Conservation (phyloP, 164 flowering plant genomes). For the Warburgia ugandensis region DNA sequence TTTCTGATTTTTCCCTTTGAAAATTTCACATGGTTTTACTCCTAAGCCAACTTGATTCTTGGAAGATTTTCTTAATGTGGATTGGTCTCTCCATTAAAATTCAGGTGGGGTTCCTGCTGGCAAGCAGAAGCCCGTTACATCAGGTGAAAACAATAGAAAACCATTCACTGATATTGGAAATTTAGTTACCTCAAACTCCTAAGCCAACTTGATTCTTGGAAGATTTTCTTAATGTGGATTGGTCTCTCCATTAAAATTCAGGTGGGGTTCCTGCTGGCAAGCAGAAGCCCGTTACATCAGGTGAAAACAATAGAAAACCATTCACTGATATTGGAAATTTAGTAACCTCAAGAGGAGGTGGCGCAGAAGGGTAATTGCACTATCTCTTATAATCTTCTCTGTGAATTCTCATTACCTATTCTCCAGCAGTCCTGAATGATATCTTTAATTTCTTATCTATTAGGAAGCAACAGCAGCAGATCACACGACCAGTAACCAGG, state of each 20-base stretch:
- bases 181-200: conserved; percentile 27
- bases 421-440: neutral
- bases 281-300: conserved; percentile 41
- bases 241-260: too few relatives aligned
- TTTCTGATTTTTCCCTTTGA: too few relatives aligned
- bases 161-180: conserved; percentile 82
- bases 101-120: conserved; percentile 44
- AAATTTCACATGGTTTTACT: too few relatives aligned
- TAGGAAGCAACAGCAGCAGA: conserved; percentile 37
- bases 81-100: too few relatives aligned
- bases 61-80: too few relatives aligned
- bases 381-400: neutral
- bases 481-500: conserved; percentile 70
- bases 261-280: conserved; percentile 42
- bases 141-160: too few relatives aligned
- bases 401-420: neutral
- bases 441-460: neutral
- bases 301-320: conserved; percentile 54
- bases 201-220: too few relatives aligned
- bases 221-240: too few relatives aligned
- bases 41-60: too few relatives aligned
- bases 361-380: conserved; percentile 13
- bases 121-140: too few relatives aligned
- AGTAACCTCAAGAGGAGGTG: conserved; percentile 33
- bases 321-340: conserved; percentile 78